Base-by-base conservation (phyloP, 495 filamentous ascomycete species). In the Daldinia loculata region DNA sequence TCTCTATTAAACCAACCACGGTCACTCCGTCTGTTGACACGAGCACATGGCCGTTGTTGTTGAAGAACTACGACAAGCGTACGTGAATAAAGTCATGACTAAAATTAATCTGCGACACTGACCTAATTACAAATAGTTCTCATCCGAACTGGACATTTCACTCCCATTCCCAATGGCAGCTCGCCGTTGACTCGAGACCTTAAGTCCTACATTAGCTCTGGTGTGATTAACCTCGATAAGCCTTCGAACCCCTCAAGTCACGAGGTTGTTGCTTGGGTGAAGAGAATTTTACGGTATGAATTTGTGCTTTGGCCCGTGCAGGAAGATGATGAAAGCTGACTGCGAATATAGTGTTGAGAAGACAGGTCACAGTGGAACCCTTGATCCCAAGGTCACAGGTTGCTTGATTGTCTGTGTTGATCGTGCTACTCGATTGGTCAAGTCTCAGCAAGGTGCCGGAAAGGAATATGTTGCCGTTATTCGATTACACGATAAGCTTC, bases 161-260 rank as follows among this genome's bases (percentile, higher is more conserved):
- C 93, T 2, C 95, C 95, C 29, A 97, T 98, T 66, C 93, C 94
- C 68, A 87, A 89, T 77, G 95, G 95, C 63, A 94, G 89, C 75
- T 86, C 91, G 38, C 95, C 95, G 30, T 84, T 92, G 72, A 93
- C 91, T 79, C 92, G 95, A 80, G 94, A 97, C 75, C 86, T 99
- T 74, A 97, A 97, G 84, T 92, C 91, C 50, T 99, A 97, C 80
- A 90, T 99, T 74, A 92, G 90, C 79, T 95, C 92, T 69, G 95
- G 95, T 80, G 95, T 98, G 30, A 98, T 99, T 83, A 98, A 98
- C 81, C 89, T 97, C 59, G 95, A 98, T 86, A 99, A 99, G 81
- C 95, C 95, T 36, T 93, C 94, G 15, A 99, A 99, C 84, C 95
- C 95, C 19, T 97, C 93, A 63, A 95, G 92, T 75, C 95, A 99